These are phyloP conservation scores for Coprinellus micaceus DNA, from an alignment of 768 basidiomycete genomes.

Conservation along the genomic window DNA sequence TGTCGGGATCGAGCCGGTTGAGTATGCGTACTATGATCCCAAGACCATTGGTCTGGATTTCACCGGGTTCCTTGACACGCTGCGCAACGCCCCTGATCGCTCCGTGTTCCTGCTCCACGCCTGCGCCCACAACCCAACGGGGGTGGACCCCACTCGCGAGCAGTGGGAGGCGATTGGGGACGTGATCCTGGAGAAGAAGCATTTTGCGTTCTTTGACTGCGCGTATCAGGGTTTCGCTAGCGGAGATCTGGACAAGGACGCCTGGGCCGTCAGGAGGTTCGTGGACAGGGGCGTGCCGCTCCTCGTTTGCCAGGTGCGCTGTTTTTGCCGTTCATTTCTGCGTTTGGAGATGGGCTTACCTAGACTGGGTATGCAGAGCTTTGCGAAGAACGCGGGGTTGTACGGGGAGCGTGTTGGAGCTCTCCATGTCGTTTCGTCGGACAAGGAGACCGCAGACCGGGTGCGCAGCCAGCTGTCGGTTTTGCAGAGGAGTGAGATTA, in stretches of 20 bases:
- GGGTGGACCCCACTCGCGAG: slow-evolving; percentile 85
- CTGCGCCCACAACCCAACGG: slow-evolving; percentile 96
- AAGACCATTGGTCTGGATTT: slow-evolving; percentile 86
- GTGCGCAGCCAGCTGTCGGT: slow-evolving; percentile 90
- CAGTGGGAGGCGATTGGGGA: slow-evolving; percentile 83
- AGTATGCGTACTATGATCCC: slow-evolving; percentile 94
- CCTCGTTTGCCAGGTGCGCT: slow-evolving; percentile 78
- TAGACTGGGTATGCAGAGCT: slow-evolving; percentile 55
- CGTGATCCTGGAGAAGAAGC: slow-evolving; percentile 64
- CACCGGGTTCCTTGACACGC: slow-evolving; percentile 54
- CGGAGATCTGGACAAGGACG: slow-evolving; percentile 87
- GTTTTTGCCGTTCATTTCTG: too few species aligned
- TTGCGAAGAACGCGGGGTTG: slow-evolving; percentile 94
- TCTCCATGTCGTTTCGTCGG: slow-evolving; percentile 73
- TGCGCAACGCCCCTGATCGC: slow-evolving; percentile 63
- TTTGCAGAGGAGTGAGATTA: slow-evolving; percentile 90
- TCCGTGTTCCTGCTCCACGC: slow-evolving; percentile 91
- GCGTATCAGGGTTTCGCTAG: slow-evolving; percentile 98
- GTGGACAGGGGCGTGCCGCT: slow-evolving; percentile 67
- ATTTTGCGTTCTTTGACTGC: slow-evolving; percentile 92
- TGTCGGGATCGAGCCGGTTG: slow-evolving; percentile 80
- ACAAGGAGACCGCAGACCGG: slow-evolving; percentile 61
- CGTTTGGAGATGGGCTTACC: background rate
- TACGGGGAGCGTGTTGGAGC: slow-evolving; percentile 95
- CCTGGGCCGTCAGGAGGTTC: slow-evolving; percentile 89